phyloP scores from a whole-genome alignment of 108 stramenopile genomes.

The Pseudonitzschia pungens region DNA sequence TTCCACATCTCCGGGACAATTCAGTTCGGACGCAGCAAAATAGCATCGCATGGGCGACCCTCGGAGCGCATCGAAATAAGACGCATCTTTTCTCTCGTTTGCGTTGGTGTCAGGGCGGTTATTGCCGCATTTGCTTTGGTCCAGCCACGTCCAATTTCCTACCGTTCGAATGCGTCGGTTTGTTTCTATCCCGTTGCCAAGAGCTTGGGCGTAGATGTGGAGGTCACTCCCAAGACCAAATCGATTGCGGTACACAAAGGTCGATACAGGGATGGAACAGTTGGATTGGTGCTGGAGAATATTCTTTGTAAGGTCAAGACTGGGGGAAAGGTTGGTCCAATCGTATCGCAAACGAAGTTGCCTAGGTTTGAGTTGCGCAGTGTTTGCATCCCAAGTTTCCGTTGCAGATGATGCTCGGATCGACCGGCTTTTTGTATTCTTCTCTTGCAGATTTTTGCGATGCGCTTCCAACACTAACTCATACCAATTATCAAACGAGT shows the following conservation, averaged over 20 bases:
- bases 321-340: slow-evolving; percentile 45
- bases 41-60: slow-evolving; percentile 51
- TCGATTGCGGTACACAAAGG: slow-evolving; percentile 40
- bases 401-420: too few relatives aligned
- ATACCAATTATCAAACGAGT: too few relatives aligned
- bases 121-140: slow-evolving; percentile 25
- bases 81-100: background rate
- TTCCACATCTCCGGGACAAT: slow-evolving; percentile 41
- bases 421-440: too few relatives aligned
- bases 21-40: slow-evolving; percentile 46
- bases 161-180: slow-evolving; percentile 34
- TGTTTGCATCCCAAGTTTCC: too few relatives aligned
- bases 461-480: too few relatives aligned
- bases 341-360: slow-evolving; percentile 39
- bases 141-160: slow-evolving; percentile 46
- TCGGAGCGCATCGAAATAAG: background rate
- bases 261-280: slow-evolving; percentile 33
- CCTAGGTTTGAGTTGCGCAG: background rate
- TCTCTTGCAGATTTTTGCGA: too few relatives aligned
- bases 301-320: slow-evolving; percentile 19
- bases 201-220: slow-evolving; percentile 47
- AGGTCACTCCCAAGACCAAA: slow-evolving; percentile 59
- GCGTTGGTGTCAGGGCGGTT: background rate
- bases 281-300: slow-evolving; percentile 40
- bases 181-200: slow-evolving; percentile 43